These are phyloP conservation scores for Basidiobolus heterosporus DNA, from an alignment of 371 early-diverging fungal species.

Conservation along the genomic window DNA sequence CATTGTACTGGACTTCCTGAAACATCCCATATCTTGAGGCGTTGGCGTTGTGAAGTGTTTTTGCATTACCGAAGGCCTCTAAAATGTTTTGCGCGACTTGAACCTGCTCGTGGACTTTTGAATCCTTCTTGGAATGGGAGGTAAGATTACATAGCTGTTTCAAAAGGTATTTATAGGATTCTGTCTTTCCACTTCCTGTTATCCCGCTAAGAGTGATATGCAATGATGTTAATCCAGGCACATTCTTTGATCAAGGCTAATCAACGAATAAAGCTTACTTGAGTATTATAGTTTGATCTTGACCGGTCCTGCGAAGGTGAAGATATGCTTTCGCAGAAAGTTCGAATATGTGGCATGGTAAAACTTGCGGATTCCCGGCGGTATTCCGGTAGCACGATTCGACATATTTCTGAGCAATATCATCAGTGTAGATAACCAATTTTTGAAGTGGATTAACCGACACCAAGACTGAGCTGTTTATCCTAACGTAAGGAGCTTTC, in stretches of 20 bases:
- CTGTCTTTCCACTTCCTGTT: constrained; percentile 43
- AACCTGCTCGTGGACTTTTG: constrained; percentile 49
- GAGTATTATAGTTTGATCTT: constrained; percentile 60
- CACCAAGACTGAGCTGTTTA: no score
- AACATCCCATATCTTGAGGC: constrained; percentile 64
- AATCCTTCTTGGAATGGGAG: constrained; percentile 48
- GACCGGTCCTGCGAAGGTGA: constrained; percentile 70
- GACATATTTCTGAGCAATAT: no score
- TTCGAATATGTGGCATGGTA: constrained; percentile 75
- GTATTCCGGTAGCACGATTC: constrained; percentile 18
- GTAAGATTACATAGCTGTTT: constrained; percentile 51
- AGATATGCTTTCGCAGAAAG: constrained; percentile 50
- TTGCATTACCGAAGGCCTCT: constrained; percentile 62
- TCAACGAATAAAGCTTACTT: constrained; percentile 17
- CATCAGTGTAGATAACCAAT: no score
- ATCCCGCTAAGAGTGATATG: constrained; percentile 30
- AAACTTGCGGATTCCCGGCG: constrained; percentile 6
- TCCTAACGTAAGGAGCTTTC: no score
- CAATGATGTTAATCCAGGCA: no score
- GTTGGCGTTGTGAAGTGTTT: constrained; percentile 45
- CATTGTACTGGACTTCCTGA: constrained; percentile 73
- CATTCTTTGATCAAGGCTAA: no score
- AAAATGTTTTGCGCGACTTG: constrained; percentile 43
- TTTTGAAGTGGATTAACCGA: no score
- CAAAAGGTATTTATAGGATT: constrained; percentile 40